Evolutionary conservation across 371 early-diverging fungal species (phyloP), one percentile per base, ranked within the genome.

Genomic region (Mortierella sp.): DNA sequence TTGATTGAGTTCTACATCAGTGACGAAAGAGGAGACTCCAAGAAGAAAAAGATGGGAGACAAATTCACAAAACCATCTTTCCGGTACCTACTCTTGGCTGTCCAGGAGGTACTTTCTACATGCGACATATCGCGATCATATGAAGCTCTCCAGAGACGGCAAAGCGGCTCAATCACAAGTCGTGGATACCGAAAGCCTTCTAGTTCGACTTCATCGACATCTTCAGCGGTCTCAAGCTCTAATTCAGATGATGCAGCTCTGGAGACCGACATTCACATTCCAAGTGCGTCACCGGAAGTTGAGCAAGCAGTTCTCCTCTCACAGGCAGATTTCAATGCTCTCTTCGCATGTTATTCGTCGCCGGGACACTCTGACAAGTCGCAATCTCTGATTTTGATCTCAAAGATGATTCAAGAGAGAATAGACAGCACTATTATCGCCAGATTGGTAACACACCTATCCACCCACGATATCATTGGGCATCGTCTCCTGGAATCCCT

Each of bases 31-130:
- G 41, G 22, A 40, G 70, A 71, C 47, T 43, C 70, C 76, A 77
- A 75, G 67, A 72, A 84, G 64, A 80, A 74, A 68, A 77, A 74
- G 83, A 85, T 85, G 85, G 84, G 84, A 24, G 85, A 85, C 71
- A 85, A 85, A 65, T 85, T 85, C 66, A 82, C 85, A 4, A 76
- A 81, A 43, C 85, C 85, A 2, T 65, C 84, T 6, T 85, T 85
- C 67, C 72, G 75, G 28, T 77, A 77, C 53, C 47, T 85, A 21
- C 40, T 85, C 55, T 48, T 75, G 19, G 73, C 85, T 6, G 45
- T 85, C 8, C 83, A 77, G 55, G 80, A 70, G 19, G 45, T 82
- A 5, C 33, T 85, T 22, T 33, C 55, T 19, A 55, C 72, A 9
- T 84, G 84, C 50, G 83, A 84, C 36, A 63, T 78, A 8, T n/a